Conservation (phyloP, 441 rosid species). For the Cnidoscolus chayamansa region DNA sequence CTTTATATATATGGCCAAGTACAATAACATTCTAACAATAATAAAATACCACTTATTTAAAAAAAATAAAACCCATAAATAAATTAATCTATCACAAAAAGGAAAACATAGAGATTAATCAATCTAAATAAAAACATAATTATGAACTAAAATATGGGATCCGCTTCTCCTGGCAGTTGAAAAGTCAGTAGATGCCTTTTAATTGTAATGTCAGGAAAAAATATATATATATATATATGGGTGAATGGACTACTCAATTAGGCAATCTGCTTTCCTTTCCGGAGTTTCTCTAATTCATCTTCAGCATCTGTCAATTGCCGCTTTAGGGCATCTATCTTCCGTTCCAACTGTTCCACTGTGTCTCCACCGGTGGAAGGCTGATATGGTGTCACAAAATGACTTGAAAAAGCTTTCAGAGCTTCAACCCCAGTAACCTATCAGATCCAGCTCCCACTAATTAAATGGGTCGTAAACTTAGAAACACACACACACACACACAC, state of each 20-base stretch:
- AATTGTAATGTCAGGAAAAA: not conserved
- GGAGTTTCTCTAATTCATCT: conserved; percentile 58
- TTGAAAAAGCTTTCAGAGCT: conserved; percentile 80
- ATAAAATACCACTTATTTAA: conserved; percentile 1
- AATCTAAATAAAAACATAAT: conserved; percentile 15
- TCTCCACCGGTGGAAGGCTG: conserved; percentile 40
- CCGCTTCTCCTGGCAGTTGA: conserved; percentile 1
- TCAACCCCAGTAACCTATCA: conserved; percentile 88
- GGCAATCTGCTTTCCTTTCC: conserved; percentile 57
- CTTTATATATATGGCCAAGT: not conserved
- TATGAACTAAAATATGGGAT: conserved; percentile 12
- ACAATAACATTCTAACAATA: not conserved
- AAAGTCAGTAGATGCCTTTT: conserved; percentile 15
- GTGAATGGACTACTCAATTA: conserved; percentile 17
- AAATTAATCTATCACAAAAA: conserved; percentile 12
- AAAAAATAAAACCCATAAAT: conserved; percentile 9
- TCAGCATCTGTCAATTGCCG: conserved; percentile 60
- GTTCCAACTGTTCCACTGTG: conserved; percentile 56
- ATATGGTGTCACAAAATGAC: conserved; percentile 55
- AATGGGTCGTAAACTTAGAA: not conserved
- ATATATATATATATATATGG: not conserved
- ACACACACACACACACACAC: not conserved
- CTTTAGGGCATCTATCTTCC: conserved; percentile 48
- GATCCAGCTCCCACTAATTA: conserved; percentile 17
- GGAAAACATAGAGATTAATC: conserved; percentile 15